Percentiles rank a stretch among this genome's conserved stretches.
Evolutionary conservation across 192 early-diverging fungal genomes (phyloP).

Genomic region (Umbelopsis ramanniana): DNA sequence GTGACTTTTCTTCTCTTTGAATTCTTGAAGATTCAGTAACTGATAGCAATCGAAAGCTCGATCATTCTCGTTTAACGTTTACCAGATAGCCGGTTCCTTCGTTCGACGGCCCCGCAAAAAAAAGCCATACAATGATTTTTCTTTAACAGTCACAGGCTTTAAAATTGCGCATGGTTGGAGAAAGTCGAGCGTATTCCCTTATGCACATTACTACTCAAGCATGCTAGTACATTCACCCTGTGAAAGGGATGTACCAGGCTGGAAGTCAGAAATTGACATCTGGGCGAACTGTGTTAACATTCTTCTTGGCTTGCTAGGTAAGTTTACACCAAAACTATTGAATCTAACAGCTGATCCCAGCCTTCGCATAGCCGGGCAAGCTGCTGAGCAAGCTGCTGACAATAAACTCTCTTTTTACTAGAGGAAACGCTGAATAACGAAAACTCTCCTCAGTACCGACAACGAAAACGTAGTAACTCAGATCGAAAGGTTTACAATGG

Average conservation of each 20-base stretch:
- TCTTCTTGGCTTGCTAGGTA: constrained; percentile 29
- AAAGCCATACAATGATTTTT: too few species aligned
- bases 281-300: constrained; percentile 34
- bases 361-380: not conserved
- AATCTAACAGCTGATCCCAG: not conserved
- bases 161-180: not conserved
- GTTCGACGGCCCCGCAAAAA: too few species aligned
- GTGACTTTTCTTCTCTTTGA: too few species aligned
- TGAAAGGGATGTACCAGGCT: constrained; percentile 15
- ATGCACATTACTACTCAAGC: constrained; percentile 4
- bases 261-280: constrained; percentile 18
- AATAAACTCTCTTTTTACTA: constrained; percentile 1
- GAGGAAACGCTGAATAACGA: constrained; percentile 31
- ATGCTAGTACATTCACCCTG: constrained; percentile 21
- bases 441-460: not conserved
- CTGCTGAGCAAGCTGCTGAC: not conserved
- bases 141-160: not conserved
- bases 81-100: too few species aligned
- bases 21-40: too few species aligned
- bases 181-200: not conserved
- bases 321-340: not conserved
- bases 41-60: too few species aligned
- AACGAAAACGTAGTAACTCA: constrained; percentile 1
- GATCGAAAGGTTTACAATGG: not conserved
- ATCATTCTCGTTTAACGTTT: too few species aligned